A percentile compares a stretch with the other conserved stretches of the same genome.
These are phyloP conservation scores for Trametes polyzona DNA, from an alignment of 1,284 basidiomycete species.

Conservation along the genomic window DNA sequence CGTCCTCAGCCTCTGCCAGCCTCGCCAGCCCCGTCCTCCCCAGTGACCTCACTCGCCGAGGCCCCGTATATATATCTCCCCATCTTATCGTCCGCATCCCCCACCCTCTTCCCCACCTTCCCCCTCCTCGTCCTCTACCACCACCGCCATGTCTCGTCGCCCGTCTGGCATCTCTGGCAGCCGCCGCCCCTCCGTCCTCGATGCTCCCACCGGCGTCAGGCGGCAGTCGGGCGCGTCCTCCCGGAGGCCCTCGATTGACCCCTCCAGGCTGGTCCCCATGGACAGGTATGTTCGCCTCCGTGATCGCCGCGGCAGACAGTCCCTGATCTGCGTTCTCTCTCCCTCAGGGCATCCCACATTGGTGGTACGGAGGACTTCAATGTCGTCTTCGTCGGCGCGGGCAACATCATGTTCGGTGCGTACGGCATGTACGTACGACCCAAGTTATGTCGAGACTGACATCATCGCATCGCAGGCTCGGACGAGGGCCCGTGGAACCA, in stretches of 20 bases:
- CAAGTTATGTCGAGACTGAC: slow-evolving; percentile 1
- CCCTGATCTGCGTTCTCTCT: slow-evolving; percentile 12
- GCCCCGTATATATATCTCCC: slow-evolving; percentile 11
- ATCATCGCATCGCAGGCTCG: slow-evolving; percentile 54
- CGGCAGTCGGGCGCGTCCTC: slow-evolving; percentile 45
- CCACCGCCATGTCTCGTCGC: slow-evolving; percentile 22
- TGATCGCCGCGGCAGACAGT: neutral
- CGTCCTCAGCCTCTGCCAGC: neutral
- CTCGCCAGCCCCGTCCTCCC: neutral
- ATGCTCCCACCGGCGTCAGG: slow-evolving; percentile 31
- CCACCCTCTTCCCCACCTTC: neutral
- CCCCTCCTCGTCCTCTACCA: neutral
- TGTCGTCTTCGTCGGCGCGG: slow-evolving; percentile 90
- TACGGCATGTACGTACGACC: slow-evolving; percentile 1
- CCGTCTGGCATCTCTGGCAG: slow-evolving; percentile 26
- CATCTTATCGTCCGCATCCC: slow-evolving; percentile 35
- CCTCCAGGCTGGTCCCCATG: slow-evolving; percentile 74
- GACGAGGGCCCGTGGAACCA: slow-evolving; percentile 93
- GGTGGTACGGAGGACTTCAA: slow-evolving; percentile 78
- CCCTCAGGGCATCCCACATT: slow-evolving; percentile 55
- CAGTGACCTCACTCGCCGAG: neutral
- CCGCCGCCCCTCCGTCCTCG: slow-evolving; percentile 30
- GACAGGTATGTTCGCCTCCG: slow-evolving; percentile 56
- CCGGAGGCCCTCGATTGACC: slow-evolving; percentile 74
- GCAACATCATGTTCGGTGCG: slow-evolving; percentile 93